A percentile compares a stretch with the other conserved stretches of the same genome.
phyloP scores from a whole-genome alignment of 441 rosid species.

The Hura crepitans region DNA sequence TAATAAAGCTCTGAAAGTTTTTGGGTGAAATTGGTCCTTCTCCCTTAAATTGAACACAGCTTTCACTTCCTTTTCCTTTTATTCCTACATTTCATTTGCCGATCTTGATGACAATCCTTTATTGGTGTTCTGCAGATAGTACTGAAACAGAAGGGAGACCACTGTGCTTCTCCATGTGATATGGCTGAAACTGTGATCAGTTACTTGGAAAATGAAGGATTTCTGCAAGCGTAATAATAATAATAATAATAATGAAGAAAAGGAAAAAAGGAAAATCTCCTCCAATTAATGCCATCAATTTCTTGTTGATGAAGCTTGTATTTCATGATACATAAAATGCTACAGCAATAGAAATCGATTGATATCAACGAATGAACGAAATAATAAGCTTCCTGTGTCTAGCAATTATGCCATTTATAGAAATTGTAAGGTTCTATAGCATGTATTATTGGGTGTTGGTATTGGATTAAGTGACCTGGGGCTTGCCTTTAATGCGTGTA shows the following conservation, averaged over 20 bases:
- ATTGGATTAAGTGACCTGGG: neutral
- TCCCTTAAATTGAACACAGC: too few relatives aligned
- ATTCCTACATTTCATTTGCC: neutral
- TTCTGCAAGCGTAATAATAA: conserved; percentile 48
- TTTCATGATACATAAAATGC: neutral
- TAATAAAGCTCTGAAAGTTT: too few relatives aligned
- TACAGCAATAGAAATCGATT: neutral
- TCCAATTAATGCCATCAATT: neutral
- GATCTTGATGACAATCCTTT: conserved; percentile 4
- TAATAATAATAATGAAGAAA: neutral
- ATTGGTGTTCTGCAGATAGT: conserved; percentile 46
- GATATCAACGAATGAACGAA: conserved; percentile 5
- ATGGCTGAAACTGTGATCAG: conserved; percentile 65
- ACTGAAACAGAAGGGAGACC: conserved; percentile 32
- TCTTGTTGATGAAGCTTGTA: conserved; percentile 5
- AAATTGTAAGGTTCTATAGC: neutral
- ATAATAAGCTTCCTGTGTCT: conserved; percentile 24
- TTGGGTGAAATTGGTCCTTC: too few relatives aligned
- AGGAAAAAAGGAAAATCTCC: neutral
- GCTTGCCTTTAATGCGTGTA: neutral
- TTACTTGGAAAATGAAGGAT: conserved; percentile 64
- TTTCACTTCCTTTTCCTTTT: neutral
- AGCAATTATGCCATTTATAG: neutral
- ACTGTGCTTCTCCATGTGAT: conserved; percentile 45
- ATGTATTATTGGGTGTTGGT: neutral